Conservation (phyloP, 495 filamentous ascomycete genomes). For the Ascobolus immersus region DNA sequence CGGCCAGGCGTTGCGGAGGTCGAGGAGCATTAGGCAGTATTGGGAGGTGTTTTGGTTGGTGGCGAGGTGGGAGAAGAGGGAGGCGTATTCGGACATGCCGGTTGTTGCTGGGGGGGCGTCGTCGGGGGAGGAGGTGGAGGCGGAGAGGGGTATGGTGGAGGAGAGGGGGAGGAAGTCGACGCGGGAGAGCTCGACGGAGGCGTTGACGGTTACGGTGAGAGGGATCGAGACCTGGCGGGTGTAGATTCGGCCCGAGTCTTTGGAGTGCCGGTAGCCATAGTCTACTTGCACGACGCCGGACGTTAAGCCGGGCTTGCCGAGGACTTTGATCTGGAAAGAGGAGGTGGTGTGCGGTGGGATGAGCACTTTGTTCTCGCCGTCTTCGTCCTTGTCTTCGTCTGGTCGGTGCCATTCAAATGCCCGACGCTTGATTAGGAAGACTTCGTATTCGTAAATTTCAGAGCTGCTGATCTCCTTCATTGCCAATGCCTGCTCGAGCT, state of each 20-base stretch:
- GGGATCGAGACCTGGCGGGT: conserved; percentile 63
- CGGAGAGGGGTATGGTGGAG: too few relatives aligned
- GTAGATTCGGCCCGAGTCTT: conserved; percentile 44
- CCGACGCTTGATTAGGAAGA: conserved; percentile 47
- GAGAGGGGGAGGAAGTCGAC: conserved; percentile 59
- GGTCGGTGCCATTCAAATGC: conserved; percentile 39
- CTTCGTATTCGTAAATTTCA: conserved; percentile 63
- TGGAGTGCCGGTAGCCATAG: conserved; percentile 35
- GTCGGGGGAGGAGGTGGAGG: too few relatives aligned
- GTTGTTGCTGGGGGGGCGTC: too few relatives aligned
- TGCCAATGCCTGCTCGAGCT: conserved; percentile 44
- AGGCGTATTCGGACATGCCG: too few relatives aligned
- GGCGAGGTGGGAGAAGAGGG: too few relatives aligned
- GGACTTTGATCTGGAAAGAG: conserved; percentile 57
- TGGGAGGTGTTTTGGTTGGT: conserved; percentile 23
- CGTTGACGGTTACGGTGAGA: conserved; percentile 72
- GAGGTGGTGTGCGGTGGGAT: conserved; percentile 44
- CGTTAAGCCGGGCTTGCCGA: conserved; percentile 67
- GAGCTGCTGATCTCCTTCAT: conserved; percentile 49
- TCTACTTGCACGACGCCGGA: conserved; percentile 59
- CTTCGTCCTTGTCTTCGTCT: conserved; percentile 13
- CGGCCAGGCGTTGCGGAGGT: conserved; percentile 74
- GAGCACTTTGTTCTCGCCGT: conserved; percentile 17
- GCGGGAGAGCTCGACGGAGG: conserved; percentile 52
- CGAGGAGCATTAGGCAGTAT: conserved; percentile 56